phyloP scores from a whole-genome alignment of 305 asterid genomes.

The Striga hermonthica region DNA sequence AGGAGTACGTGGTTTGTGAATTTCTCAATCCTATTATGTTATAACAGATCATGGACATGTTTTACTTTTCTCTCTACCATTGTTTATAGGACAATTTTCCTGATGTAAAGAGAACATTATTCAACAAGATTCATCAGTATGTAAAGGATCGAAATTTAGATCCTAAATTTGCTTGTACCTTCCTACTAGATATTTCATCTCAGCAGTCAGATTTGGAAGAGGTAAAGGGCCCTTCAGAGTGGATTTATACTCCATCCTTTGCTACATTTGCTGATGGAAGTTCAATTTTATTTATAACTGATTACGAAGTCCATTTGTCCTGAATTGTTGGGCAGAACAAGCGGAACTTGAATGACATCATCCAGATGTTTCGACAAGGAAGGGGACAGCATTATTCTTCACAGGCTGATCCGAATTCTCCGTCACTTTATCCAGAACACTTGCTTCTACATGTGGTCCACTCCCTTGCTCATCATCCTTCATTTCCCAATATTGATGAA shows the following conservation, averaged over 20 bases:
- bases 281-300: conserved; percentile 24
- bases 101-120: conserved; percentile 68
- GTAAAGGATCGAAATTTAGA: conserved; percentile 86
- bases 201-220: conserved; percentile 62
- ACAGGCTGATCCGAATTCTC: conserved; percentile 58
- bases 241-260: conserved; percentile 6
- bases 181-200: conserved; percentile 65
- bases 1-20: conserved; percentile 26
- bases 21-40: conserved; percentile 24
- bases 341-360: conserved; percentile 72
- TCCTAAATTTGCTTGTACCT: conserved; percentile 89
- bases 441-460: conserved; percentile 87
- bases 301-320: conserved; percentile 25
- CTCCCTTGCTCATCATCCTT: conserved; percentile 83
- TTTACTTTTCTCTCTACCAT: conserved; percentile 32
- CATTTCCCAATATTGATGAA: conserved; percentile 78
- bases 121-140: conserved; percentile 83
- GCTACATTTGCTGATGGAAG: conserved; percentile 11
- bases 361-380: conserved; percentile 90
- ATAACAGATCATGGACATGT: conserved; percentile 16
- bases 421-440: conserved; percentile 68
- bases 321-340: conserved; percentile 61
- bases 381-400: conserved; percentile 65
- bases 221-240: conserved; percentile 44
- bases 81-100: conserved; percentile 66